A percentile compares a stretch with the other conserved stretches of the same genome.
These are phyloP conservation scores for Candida patagonica DNA, from an alignment of 805 yeast species.

Conservation along the genomic window DNA sequence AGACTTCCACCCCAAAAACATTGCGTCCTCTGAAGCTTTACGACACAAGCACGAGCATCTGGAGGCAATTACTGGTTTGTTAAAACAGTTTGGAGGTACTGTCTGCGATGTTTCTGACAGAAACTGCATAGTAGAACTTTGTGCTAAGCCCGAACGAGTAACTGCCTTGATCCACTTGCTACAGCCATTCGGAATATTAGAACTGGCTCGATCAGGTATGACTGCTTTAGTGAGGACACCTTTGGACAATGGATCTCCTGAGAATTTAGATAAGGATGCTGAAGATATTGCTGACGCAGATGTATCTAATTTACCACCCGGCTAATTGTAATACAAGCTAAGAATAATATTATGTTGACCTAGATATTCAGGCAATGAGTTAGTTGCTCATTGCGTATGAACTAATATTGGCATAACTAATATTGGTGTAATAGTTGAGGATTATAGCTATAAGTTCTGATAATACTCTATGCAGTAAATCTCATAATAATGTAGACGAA, in stretches of 20 bases:
- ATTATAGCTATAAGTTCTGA: no score
- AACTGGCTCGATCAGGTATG: constrained; percentile 96
- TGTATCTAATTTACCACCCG: constrained; percentile 88
- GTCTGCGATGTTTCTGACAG: constrained; percentile 87
- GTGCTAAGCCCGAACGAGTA: constrained; percentile 88
- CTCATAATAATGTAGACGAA: no score
- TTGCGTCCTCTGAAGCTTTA: constrained; percentile 83
- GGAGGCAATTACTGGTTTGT: constrained; percentile 70
- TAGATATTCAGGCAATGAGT: no score
- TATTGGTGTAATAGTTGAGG: no score
- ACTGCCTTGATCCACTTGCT: constrained; percentile 78
- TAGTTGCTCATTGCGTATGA: no score
- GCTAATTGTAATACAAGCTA: no score
- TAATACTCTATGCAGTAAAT: no score
- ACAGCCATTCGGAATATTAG: constrained; percentile 94
- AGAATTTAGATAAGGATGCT: constrained; percentile 45
- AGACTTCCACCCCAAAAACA: constrained; percentile 77
- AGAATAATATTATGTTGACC: no score
- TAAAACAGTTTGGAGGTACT: constrained; percentile 85
- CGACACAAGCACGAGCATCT: constrained; percentile 90
- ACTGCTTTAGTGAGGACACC: constrained; percentile 98
- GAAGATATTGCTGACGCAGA: constrained; percentile 55
- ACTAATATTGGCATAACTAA: no score
- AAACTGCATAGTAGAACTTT: constrained; percentile 86
- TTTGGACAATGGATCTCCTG: constrained; percentile 40